A percentile compares a stretch with the other conserved stretches of the same genome.
These are phyloP conservation scores for Cutaneotrichosporon sp. DNA, from an alignment of 1,284 basidiomycete species.

Conservation along the genomic window DNA sequence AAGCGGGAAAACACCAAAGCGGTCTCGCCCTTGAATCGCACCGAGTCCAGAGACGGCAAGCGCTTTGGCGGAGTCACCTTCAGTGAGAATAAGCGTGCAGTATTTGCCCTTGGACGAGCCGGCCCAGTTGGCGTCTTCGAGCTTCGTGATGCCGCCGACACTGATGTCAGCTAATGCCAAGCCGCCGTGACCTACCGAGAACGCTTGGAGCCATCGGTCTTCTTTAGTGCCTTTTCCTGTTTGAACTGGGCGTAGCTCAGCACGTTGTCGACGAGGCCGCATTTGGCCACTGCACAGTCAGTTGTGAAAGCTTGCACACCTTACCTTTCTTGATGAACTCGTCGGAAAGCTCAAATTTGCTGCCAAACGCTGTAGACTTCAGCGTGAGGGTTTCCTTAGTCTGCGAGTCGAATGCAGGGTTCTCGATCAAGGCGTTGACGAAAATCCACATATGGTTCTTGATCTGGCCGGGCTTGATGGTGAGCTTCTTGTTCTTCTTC, in stretches of 20 bases:
- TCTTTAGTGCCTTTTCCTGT: conserved; percentile 92
- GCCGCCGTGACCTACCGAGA: conserved; percentile 56
- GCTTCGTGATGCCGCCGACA: conserved; percentile 84
- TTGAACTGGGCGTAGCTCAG: conserved; percentile 95
- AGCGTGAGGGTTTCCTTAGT: conserved; percentile 96
- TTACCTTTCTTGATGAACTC: conserved; percentile 94
- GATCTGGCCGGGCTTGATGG: conserved; percentile 87
- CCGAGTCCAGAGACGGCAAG: conserved; percentile 90
- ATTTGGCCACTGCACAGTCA: conserved; percentile 67
- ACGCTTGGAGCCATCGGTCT: conserved; percentile 91
- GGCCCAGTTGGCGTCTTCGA: conserved; percentile 97
- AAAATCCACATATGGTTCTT: conserved; percentile 99
- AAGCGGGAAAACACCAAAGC: conserved; percentile 95
- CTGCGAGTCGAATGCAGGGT: conserved; percentile 98
- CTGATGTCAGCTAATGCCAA: conserved; percentile 53
- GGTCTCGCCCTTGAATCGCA: conserved; percentile 84
- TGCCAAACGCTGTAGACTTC: conserved; percentile 79
- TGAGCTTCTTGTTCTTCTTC: conserved; percentile 95
- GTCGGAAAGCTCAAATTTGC: conserved; percentile 81
- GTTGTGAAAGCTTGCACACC: conserved; percentile 17
- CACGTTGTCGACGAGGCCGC: conserved; percentile 86
- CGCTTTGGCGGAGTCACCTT: conserved; percentile 98
- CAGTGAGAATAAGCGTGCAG: conserved; percentile 95
- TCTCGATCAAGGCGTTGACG: conserved; percentile 93
- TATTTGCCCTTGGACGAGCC: conserved; percentile 73